Evolutionary conservation across 2,329 filamentous ascomycete species (phyloP), one percentile per base, ranked within the genome.

Genomic region (Sporothrix brasiliensis): DNA sequence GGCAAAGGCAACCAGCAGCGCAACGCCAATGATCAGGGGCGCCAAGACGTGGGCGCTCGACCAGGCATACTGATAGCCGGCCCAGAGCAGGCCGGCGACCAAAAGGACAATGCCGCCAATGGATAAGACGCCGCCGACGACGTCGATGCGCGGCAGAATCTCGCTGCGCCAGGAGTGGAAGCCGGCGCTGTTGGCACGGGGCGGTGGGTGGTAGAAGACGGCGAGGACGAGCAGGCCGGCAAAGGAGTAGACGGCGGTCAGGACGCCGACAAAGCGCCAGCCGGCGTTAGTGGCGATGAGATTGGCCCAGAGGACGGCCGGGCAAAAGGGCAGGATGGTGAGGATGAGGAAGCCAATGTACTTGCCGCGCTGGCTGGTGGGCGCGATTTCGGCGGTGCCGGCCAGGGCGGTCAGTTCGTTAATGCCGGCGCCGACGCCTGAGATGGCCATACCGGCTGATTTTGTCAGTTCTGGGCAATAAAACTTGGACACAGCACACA

Each of bases 331-430:
- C 1, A 89, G 73, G 70, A 90, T 88, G 69, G 85, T 88, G 75
- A 89, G 83, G 60, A 89, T 84, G 16, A 91, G 79, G 0, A 83
- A 77, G 14, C 86, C 85, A 30, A 90, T 85, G 75, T 90, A 91
- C 75, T 84, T 84, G 41, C 87, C 89, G 63, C 90, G 85, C 77
- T 90, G 87, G 21, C 85, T 81, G 24, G 87, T 87, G 1, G 90
- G 89, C 0, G 88, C 90, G 72, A 92, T 83, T 76, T 92, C 89
- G 2, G 88, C 87, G 1, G 89, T 89, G 47, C 85, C 89, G 39
- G 89, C 88, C 10, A 92, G 81, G 4, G 89, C 88, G 6, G 88
- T 91, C 47, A 92, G 80, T 77, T 91, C 89, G 74, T 88, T 89
- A 72, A 91, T 84, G 16, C 89, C 89, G 13, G 89, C 88, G 47